A percentile compares a stretch with the other conserved stretches of the same genome.
Conservation (phyloP, 1,284 basidiomycete genomes). For the Blastosporella zonata region DNA sequence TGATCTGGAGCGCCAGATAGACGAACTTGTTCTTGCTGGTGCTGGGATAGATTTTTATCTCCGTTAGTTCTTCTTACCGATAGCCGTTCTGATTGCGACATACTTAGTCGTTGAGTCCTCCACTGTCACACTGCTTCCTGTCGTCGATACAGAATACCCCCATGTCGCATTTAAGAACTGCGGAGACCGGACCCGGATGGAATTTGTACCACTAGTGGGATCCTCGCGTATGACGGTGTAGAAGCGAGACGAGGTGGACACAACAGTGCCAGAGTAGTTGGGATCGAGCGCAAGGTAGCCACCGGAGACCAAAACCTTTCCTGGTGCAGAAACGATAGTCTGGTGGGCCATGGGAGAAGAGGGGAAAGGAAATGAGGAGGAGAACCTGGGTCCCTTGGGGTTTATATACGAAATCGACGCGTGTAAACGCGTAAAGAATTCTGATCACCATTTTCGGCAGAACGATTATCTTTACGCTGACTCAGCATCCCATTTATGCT, state of each 20-base stretch:
- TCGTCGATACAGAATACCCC: slow-evolving; percentile 62
- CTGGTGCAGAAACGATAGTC: slow-evolving; percentile 85
- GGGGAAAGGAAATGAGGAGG: slow-evolving; percentile 1
- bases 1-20: slow-evolving; percentile 79
- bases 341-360: slow-evolving; percentile 38
- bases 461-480: slow-evolving; percentile 15
- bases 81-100: slow-evolving; percentile 11
- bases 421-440: slow-evolving; percentile 15
- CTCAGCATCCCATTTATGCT: slow-evolving; percentile 12
- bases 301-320: slow-evolving; percentile 93
- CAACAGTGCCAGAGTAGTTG: slow-evolving; percentile 77
- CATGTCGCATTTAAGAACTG: slow-evolving; percentile 86
- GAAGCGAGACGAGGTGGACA: slow-evolving; percentile 92
- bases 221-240: slow-evolving; percentile 66
- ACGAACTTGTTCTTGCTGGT: slow-evolving; percentile 85
- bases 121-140: slow-evolving; percentile 40
- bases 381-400: slow-evolving; percentile 1
- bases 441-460: not conserved
- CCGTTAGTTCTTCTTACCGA: slow-evolving; percentile 6
- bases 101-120: slow-evolving; percentile 45
- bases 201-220: slow-evolving; percentile 26
- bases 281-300: slow-evolving; percentile 93
- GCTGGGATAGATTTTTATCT: slow-evolving; percentile 26
- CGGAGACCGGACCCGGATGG: slow-evolving; percentile 81
- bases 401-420: slow-evolving; percentile 17